These are phyloP conservation scores for Aspergillus flavus DNA, from an alignment of 2,329 filamentous ascomycete genomes.

Conservation along the genomic window DNA sequence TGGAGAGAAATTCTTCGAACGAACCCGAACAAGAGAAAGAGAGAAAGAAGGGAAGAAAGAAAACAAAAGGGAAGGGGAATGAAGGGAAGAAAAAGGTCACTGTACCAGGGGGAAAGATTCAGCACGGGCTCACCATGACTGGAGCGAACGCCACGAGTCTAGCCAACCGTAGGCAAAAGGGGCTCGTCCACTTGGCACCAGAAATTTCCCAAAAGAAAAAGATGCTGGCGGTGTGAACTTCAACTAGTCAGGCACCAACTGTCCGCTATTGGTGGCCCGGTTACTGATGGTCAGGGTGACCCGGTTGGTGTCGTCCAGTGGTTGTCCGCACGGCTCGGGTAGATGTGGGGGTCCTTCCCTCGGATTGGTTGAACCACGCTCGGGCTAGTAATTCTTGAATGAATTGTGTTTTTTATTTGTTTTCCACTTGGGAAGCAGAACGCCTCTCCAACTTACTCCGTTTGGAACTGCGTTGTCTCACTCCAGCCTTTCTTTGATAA, in stretches of 20 bases:
- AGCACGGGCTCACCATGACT: neutral
- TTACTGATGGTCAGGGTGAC: neutral
- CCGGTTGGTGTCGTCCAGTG: constrained; percentile 10
- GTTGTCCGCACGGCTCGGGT: constrained; percentile 18
- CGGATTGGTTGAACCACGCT: neutral
- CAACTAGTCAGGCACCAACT: constrained; percentile 17
- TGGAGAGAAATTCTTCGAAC: constrained; percentile 12
- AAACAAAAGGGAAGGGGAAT: constrained; percentile 10
- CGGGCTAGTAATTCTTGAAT: neutral
- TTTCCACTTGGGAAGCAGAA: neutral
- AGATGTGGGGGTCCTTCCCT: constrained; percentile 1
- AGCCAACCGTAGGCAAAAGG: neutral
- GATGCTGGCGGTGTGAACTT: neutral
- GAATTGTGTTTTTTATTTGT: too few relatives aligned
- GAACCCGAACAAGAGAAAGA: constrained; percentile 14
- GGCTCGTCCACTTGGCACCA: constrained; percentile 3
- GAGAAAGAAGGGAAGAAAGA: constrained; percentile 11
- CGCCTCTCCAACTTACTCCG: neutral
- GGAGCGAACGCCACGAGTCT: constrained; percentile 1
- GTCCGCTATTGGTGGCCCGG: constrained; percentile 11
- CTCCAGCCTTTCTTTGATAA: neutral
- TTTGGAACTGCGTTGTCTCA: neutral
- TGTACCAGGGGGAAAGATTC: neutral
- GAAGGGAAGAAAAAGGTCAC: constrained; percentile 7
- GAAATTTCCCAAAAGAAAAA: constrained; percentile 1